A percentile compares a stretch with the other conserved stretches of the same genome.
Evolutionary conservation across 768 basidiomycete species (phyloP).

Genomic region (Pleurotus tuber-regium): DNA sequence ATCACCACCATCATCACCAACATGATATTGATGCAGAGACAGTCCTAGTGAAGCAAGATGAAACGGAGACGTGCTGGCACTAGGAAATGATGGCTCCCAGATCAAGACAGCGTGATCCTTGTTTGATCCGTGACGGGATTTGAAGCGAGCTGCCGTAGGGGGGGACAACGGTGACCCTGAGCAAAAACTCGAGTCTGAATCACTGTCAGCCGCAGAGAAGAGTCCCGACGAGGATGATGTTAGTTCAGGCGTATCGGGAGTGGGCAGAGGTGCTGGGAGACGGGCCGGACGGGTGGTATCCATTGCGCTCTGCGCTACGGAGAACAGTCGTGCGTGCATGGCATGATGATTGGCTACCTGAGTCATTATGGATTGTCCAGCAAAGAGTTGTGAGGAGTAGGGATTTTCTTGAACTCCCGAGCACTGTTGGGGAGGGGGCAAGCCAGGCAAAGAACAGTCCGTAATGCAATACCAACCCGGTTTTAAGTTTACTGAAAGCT

Average conservation of each 20-base stretch:
- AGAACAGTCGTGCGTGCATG: not conserved
- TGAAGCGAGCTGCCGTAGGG: not conserved
- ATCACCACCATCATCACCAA: slow-evolving; percentile 6
- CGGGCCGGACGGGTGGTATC: not conserved
- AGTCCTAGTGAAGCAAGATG: not conserved
- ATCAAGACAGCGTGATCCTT: not conserved
- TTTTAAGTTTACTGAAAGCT: not conserved
- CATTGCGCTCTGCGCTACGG: not conserved
- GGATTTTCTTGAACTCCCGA: not conserved
- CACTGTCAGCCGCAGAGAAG: not conserved
- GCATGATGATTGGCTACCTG: slow-evolving; percentile 4
- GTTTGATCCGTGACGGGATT: not conserved
- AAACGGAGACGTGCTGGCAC: not conserved
- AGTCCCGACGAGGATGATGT: slow-evolving; percentile 7
- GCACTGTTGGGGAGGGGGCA: not conserved
- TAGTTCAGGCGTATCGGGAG: slow-evolving; percentile 7
- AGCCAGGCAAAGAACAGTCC: slow-evolving; percentile 8
- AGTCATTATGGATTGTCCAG: slow-evolving; percentile 1
- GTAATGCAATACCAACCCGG: not conserved
- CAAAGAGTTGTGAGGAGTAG: not conserved
- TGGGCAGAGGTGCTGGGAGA: slow-evolving; percentile 2
- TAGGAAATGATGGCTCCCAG: slow-evolving; percentile 6
- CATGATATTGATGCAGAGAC: slow-evolving; percentile 7
- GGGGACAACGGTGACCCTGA: not conserved
- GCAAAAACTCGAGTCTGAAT: not conserved